Evolutionary conservation across 1,284 basidiomycete species (phyloP).

Genomic region (Somion occarium): DNA sequence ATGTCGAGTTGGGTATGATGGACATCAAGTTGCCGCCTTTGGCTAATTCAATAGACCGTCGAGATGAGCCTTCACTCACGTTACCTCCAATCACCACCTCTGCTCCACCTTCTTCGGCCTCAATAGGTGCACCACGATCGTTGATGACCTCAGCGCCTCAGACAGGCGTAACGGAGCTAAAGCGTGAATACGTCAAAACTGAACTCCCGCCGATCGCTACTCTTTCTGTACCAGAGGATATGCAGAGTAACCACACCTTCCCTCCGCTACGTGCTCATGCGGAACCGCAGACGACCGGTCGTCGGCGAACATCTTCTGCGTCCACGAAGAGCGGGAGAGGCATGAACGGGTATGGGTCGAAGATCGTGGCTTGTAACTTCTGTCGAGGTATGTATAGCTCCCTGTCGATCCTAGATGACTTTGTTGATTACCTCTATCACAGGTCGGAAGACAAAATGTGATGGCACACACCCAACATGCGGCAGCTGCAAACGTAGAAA

Average conservation of each 20-base stretch:
- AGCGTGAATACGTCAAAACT: background rate
- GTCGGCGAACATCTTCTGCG: slow-evolving; percentile 66
- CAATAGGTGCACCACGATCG: background rate
- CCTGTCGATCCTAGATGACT: slow-evolving; percentile 9
- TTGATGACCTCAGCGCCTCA: background rate
- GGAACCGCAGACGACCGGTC: slow-evolving; percentile 27
- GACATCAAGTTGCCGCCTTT: slow-evolving; percentile 26
- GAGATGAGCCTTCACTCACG: slow-evolving; percentile 19
- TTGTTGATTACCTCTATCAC: slow-evolving; percentile 7
- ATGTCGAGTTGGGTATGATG: slow-evolving; percentile 33
- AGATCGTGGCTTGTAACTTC: slow-evolving; percentile 80
- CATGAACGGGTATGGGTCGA: slow-evolving; percentile 64
- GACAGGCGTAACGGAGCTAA: background rate
- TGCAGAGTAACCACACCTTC: slow-evolving; percentile 13
- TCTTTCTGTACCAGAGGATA: slow-evolving; percentile 35
- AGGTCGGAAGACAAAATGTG: slow-evolving; percentile 83
- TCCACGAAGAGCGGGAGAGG: slow-evolving; percentile 55
- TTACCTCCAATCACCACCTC: slow-evolving; percentile 24
- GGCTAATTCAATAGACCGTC: slow-evolving; percentile 21
- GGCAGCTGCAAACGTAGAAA: slow-evolving; percentile 71
- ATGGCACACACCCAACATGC: slow-evolving; percentile 74
- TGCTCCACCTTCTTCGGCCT: slow-evolving; percentile 2
- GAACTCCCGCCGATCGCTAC: slow-evolving; percentile 71
- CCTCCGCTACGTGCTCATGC: slow-evolving; percentile 13
- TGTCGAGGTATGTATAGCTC: slow-evolving; percentile 58